Evolutionary conservation across 2,329 filamentous ascomycete species (phyloP), one percentile per base, ranked within the genome.

Genomic region (Aspergillus quadricinctus): DNA sequence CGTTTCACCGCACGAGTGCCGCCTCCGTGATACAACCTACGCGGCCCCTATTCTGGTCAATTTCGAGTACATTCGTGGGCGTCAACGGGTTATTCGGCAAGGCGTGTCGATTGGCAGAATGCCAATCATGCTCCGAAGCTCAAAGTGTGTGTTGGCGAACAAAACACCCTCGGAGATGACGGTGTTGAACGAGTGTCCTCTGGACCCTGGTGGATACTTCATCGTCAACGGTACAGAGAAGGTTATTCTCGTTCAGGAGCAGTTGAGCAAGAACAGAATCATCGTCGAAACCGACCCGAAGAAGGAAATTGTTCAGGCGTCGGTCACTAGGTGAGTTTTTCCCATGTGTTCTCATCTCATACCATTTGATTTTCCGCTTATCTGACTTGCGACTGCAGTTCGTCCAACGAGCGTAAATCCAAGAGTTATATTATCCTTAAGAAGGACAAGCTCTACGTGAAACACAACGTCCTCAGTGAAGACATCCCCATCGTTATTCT

Each of bases 221-320:
- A 94, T 99, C 68, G 92, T 97, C 63, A 91, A 93, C 66, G 94
- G 94, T 49, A 97, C 95, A 21, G 94, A 99, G 74, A 99, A 99
- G 79, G 94, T 99, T 65, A 99, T 99, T 69, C 79, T 99, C 46
- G 95, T 99, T 14, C 94, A 99, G 74, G 95, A 99, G 71, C 94
- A 99, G 77, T 80, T 99, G 70, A 99, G 94, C 82, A 99, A 99
- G 83, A 99, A 99, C 75, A 87, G 94, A 78, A 90, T 99, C 68
- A 97, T 99, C 71, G 93, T 99, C 17, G 95, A 99, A 75, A 88
- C 90, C 54, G 90, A 93, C 66, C 83, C 88, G 52, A 96, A 96
- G 77, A 97, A 97, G 75, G 89, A 89, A 58, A 87, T 96, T 61
- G 93, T 97, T 55, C 90, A 93, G 64, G 94, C 95, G 40, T 97